Percentiles rank a stretch among this genome's conserved stretches.
Conservation (phyloP, 2,329 filamentous ascomycete genomes). For the Apiospora pterosperma region DNA sequence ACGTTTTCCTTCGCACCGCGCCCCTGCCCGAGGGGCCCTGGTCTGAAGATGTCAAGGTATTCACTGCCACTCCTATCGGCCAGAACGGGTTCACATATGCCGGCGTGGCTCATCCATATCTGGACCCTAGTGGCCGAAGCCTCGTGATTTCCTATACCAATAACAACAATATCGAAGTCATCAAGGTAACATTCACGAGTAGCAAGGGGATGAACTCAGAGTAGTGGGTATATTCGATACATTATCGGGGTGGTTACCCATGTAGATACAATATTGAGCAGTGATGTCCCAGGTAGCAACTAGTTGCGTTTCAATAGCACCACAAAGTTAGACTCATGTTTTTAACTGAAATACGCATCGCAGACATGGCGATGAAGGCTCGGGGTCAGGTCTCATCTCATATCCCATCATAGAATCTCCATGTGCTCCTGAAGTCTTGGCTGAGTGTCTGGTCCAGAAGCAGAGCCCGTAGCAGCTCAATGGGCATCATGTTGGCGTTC, state of each 20-base stretch:
- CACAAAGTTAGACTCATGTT: no score
- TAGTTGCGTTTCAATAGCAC: not conserved
- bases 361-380: no score
- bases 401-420: conserved; percentile 44
- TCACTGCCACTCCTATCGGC: conserved; percentile 26
- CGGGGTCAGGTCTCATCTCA: no score
- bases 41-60: conserved; percentile 32
- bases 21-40: conserved; percentile 32
- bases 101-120: conserved; percentile 33
- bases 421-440: conserved; percentile 41
- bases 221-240: not conserved
- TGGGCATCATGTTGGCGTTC: conserved; percentile 48
- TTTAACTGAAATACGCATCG: no score
- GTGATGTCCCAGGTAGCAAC: not conserved
- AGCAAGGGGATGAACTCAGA: not conserved
- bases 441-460: conserved; percentile 38
- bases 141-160: conserved; percentile 37
- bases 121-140: conserved; percentile 31
- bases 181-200: conserved; percentile 27
- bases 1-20: conserved; percentile 23
- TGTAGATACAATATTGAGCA: not conserved
- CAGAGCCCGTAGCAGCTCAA: conserved; percentile 50
- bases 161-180: conserved; percentile 34
- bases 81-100: conserved; percentile 32
- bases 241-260: not conserved